Evolutionary conservation across 495 filamentous ascomycete genomes (phyloP).

Genomic region (Massariosphaeria phaeospora): DNA sequence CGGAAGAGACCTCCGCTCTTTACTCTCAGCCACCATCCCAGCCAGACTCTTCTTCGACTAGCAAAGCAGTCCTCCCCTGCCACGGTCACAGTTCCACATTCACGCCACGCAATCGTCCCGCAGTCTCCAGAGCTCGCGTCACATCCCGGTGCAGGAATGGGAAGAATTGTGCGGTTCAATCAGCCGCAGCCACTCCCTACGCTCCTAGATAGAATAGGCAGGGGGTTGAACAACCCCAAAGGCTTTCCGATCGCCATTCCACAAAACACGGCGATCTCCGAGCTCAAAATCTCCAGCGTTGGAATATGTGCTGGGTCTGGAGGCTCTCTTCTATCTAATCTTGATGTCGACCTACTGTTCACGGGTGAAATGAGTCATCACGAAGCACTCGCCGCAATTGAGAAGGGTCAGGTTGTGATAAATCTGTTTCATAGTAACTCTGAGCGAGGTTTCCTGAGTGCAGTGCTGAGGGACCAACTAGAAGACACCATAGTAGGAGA

Average conservation of each 20-base stretch:
- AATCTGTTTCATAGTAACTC: slow-evolving; percentile 86
- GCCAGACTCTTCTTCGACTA: slow-evolving; percentile 5
- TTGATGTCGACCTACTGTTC: slow-evolving; percentile 66
- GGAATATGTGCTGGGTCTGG: slow-evolving; percentile 85
- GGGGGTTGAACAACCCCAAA: slow-evolving; percentile 56
- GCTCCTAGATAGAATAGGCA: slow-evolving; percentile 59
- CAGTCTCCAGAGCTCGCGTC: slow-evolving; percentile 47
- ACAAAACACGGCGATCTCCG: slow-evolving; percentile 49
- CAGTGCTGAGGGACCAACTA: slow-evolving; percentile 64
- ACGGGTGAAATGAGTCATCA: slow-evolving; percentile 95
- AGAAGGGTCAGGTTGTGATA: slow-evolving; percentile 81
- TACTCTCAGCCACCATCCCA: slow-evolving; percentile 40
- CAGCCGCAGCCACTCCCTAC: slow-evolving; percentile 53
- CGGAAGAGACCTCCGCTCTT: slow-evolving; percentile 34
- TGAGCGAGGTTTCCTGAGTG: slow-evolving; percentile 71
- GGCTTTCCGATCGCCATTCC: slow-evolving; percentile 67
- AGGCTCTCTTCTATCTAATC: slow-evolving; percentile 62
- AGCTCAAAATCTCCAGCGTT: slow-evolving; percentile 55
- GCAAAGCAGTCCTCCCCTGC: not conserved
- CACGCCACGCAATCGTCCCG: slow-evolving; percentile 49
- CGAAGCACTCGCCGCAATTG: slow-evolving; percentile 76
- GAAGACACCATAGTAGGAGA: slow-evolving; percentile 50
- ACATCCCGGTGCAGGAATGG: slow-evolving; percentile 69
- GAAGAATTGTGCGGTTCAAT: slow-evolving; percentile 63
- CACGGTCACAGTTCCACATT: slow-evolving; percentile 40